Evolutionary conservation across 2,329 filamentous ascomycete genomes (phyloP).

Genomic region (Penicillium sp.): DNA sequence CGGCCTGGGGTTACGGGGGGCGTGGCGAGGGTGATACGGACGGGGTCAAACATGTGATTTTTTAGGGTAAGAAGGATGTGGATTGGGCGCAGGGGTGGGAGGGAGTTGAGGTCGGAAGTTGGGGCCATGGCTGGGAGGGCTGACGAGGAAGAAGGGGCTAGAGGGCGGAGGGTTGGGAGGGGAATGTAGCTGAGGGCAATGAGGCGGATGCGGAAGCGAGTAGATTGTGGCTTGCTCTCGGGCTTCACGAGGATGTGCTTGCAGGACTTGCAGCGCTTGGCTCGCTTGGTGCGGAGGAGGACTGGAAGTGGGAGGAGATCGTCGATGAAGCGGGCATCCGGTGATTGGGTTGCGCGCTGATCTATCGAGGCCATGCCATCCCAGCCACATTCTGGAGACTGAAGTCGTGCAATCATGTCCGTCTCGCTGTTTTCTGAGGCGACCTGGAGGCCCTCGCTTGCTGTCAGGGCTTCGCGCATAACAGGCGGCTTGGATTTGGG

Average conservation of each 20-base stretch:
- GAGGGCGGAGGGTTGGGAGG: constrained; percentile 63
- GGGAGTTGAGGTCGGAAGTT: constrained; percentile 43
- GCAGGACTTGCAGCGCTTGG: constrained; percentile 88
- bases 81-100: constrained; percentile 51
- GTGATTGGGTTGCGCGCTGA: constrained; percentile 52
- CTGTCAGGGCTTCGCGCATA: constrained; percentile 75
- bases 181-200: constrained; percentile 88
- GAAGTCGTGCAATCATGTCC: constrained; percentile 59
- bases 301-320: constrained; percentile 79
- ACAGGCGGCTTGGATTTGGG: constrained; percentile 64
- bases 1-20: constrained; percentile 74
- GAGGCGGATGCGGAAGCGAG: constrained; percentile 87
- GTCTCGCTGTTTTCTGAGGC: constrained; percentile 60
- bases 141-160: constrained; percentile 44
- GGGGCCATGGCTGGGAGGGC: constrained; percentile 22
- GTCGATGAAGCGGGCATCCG: constrained; percentile 60
- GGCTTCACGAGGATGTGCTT: constrained; percentile 94
- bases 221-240: constrained; percentile 83
- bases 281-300: constrained; percentile 83
- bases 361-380: constrained; percentile 56
- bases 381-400: constrained; percentile 55
- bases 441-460: constrained; percentile 68
- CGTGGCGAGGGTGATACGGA: constrained; percentile 83
- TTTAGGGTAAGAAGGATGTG: constrained; percentile 88
- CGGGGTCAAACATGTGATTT: constrained; percentile 89